These are phyloP conservation scores for Epichloe sylvatica DNA, from an alignment of 2,329 filamentous ascomycete species.

Conservation along the genomic window DNA sequence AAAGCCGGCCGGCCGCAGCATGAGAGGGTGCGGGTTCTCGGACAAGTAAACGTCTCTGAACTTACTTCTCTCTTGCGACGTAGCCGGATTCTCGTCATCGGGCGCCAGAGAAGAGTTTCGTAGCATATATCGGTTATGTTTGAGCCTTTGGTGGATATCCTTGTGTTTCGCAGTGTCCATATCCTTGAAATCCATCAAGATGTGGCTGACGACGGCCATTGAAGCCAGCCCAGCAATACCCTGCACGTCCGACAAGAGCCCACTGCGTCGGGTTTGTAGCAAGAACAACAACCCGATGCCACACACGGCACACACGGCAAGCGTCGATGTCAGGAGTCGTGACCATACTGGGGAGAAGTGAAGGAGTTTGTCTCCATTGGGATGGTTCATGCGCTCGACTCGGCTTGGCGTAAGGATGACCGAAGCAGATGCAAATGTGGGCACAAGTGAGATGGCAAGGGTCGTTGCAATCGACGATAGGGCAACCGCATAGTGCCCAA, in stretches of 20 bases:
- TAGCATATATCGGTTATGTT: conserved; percentile 51
- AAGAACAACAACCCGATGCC: conserved; percentile 46
- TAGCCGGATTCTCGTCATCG: conserved; percentile 35
- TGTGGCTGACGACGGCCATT: conserved; percentile 61
- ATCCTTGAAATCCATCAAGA: conserved; percentile 59
- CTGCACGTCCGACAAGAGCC: conserved; percentile 52
- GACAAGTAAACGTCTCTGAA: conserved; percentile 36
- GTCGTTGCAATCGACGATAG: conserved; percentile 51
- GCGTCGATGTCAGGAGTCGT: conserved; percentile 41
- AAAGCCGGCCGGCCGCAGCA: conserved; percentile 47
- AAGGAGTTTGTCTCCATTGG: conserved; percentile 36
- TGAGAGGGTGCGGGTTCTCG: conserved; percentile 53
- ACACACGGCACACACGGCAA: conserved; percentile 43
- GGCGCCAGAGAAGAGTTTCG: conserved; percentile 59
- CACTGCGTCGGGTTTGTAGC: conserved; percentile 48
- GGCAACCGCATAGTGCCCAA: conserved; percentile 54
- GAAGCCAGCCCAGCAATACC: conserved; percentile 61
- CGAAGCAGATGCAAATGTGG: conserved; percentile 51
- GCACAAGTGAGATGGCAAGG: conserved; percentile 53
- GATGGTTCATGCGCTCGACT: conserved; percentile 26
- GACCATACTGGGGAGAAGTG: conserved; percentile 45
- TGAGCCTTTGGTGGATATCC: conserved; percentile 55
- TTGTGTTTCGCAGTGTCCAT: conserved; percentile 53
- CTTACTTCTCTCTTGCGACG: conserved; percentile 28
- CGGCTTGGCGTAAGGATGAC: conserved; percentile 43